Conservation (phyloP, 495 filamentous ascomycete genomes). For the Sordaria brevicollis region DNA sequence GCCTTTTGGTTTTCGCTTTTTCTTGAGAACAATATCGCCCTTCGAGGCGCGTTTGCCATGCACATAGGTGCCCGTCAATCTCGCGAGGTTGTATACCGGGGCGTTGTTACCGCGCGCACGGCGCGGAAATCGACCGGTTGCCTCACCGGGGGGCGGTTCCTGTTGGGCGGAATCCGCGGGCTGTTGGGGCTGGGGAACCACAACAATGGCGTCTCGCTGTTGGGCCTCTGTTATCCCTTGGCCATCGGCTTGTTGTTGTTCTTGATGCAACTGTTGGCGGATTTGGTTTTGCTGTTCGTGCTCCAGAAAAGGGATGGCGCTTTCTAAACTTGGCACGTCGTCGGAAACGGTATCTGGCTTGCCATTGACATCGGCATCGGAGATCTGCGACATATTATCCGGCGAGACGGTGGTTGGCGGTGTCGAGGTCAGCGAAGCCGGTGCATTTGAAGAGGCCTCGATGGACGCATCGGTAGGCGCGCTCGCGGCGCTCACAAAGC, state of each 20-base stretch:
- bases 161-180: not conserved
- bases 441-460: slow-evolving; percentile 28
- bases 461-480: slow-evolving; percentile 1
- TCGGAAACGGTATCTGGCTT: slow-evolving; percentile 12
- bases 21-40: slow-evolving; percentile 25
- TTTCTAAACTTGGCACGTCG: slow-evolving; percentile 10
- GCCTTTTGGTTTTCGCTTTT: slow-evolving; percentile 12
- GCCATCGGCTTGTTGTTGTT: slow-evolving; percentile 8
- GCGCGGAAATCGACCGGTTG: slow-evolving; percentile 26
- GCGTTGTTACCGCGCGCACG: slow-evolving; percentile 35
- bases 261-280: slow-evolving; percentile 7
- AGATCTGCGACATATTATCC: slow-evolving; percentile 35
- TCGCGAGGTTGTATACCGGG: slow-evolving; percentile 45
- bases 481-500: slow-evolving; percentile 21
- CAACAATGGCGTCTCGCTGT: slow-evolving; percentile 29
- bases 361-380: slow-evolving; percentile 18
- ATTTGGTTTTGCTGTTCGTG: slow-evolving; percentile 10
- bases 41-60: slow-evolving; percentile 33
- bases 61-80: slow-evolving; percentile 36
- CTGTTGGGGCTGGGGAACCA: slow-evolving; percentile 13
- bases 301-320: slow-evolving; percentile 9
- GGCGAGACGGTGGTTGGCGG: slow-evolving; percentile 36
- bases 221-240: slow-evolving; percentile 13
- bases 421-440: slow-evolving; percentile 36
- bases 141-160: not conserved